Percentiles rank a stretch among this genome's conserved stretches.
phyloP scores from a whole-genome alignment of 495 filamentous ascomycete genomes.

The Xylaria intraflava region DNA sequence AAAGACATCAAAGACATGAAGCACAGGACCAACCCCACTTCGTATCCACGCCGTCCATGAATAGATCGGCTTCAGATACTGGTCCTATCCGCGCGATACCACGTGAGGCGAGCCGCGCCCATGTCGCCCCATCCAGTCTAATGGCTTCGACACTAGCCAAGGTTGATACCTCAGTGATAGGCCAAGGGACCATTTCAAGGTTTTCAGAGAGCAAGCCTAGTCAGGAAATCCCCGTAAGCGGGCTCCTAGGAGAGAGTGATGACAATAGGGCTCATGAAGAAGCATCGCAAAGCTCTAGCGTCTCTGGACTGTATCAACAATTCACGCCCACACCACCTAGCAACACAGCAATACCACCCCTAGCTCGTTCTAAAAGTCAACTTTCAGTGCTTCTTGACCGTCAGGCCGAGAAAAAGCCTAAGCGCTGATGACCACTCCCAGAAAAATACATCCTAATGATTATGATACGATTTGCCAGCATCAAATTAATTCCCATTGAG shows the following conservation, averaged over 20 bases:
- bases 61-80: conserved; percentile 26
- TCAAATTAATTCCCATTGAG: background rate
- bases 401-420: conserved; percentile 21
- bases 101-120: conserved; percentile 18
- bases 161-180: conserved; percentile 24
- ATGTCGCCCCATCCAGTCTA: conserved; percentile 18
- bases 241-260: background rate
- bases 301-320: conserved; percentile 24
- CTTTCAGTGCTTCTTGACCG: conserved; percentile 43
- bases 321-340: conserved; percentile 36
- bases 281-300: conserved; percentile 19
- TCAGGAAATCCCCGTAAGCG: background rate
- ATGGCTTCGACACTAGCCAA: conserved; percentile 29
- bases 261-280: conserved; percentile 8
- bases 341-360: conserved; percentile 27
- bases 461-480: background rate
- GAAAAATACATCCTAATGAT: background rate
- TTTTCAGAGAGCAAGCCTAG: conserved; percentile 28
- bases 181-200: conserved; percentile 28
- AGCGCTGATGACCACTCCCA: background rate
- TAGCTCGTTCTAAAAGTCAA: conserved; percentile 45
- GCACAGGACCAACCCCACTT: conserved; percentile 15
- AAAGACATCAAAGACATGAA: no score
- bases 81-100: conserved; percentile 16
- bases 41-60: conserved; percentile 19